These are phyloP conservation scores for Alternaria atra DNA, from an alignment of 2,329 filamentous ascomycete genomes.

Conservation along the genomic window DNA sequence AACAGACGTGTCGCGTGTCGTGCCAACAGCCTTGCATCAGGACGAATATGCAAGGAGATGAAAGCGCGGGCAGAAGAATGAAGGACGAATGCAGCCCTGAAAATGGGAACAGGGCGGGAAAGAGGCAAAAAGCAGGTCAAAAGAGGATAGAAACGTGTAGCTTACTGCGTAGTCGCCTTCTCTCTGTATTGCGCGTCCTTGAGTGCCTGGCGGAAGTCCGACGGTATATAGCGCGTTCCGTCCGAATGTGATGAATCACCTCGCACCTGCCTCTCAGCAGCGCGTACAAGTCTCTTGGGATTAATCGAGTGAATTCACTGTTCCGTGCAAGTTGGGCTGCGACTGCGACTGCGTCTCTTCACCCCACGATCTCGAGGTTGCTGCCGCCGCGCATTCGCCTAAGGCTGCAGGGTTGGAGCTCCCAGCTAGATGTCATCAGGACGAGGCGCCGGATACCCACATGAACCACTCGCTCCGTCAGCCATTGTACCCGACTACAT, in stretches of 20 bases:
- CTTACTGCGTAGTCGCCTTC: constrained; percentile 29
- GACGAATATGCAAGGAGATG: constrained; percentile 32
- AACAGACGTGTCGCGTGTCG: constrained; percentile 36
- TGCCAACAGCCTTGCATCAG: constrained; percentile 25
- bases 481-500: constrained; percentile 16
- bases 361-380: constrained; percentile 5
- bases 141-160: constrained; percentile 14
- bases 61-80: constrained; percentile 8
- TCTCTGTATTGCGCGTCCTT: constrained; percentile 42
- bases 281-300: not conserved
- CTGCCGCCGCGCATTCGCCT: constrained; percentile 19
- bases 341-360: constrained; percentile 2
- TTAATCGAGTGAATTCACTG: not conserved
- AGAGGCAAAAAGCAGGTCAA: constrained; percentile 5
- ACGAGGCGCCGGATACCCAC: constrained; percentile 43
- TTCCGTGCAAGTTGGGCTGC: not conserved
- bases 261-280: constrained; percentile 11
- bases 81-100: not conserved
- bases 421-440: constrained; percentile 27
- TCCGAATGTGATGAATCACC: constrained; percentile 18
- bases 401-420: constrained; percentile 34
- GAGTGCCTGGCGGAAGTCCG: constrained; percentile 39
- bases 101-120: constrained; percentile 9
- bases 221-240: constrained; percentile 30
- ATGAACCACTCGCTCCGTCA: constrained; percentile 26